Evolutionary conservation across 208 protist species (phyloP), one percentile per base, ranked within the genome.

Genomic region (Leptomonas pyrrhocoris): DNA sequence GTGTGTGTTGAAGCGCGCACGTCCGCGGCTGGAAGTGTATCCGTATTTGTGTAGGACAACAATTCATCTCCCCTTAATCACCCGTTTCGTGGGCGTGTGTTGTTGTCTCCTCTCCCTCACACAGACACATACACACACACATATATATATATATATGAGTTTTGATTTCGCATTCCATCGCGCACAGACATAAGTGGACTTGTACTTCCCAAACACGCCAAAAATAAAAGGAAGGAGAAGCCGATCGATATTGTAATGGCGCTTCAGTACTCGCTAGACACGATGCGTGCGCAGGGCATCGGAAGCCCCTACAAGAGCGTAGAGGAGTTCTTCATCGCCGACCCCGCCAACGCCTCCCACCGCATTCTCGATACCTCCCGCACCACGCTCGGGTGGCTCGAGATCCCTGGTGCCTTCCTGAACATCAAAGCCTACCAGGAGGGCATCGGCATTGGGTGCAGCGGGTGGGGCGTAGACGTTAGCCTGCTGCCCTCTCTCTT

Each of bases 391-490:
- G 54, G 51, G 18, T 63, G 54, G 61, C 62, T 59, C 16, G 68
- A 86, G 38, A 30, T 82, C 0, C 61, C 53, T 6, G 28, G 58
- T 16, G 74, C 75, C 38, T 34, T 84, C 34, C 16, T 51, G 16
- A 79, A 78, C 40, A 77, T 81, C 30, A 57, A 56, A 54, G 67
- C 43, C 21, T 83, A 72, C 38, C 75, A 81, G 48, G 49, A 73
- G 18, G 30, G 46, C 30, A 7, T 64, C 40, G 72, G 77, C 23
- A 36, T 61, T 13, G 70, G 74, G n/a, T 79, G 60, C 40, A 70
- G 73, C 57, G 65, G 70, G 23, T 74, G 63, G 62, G 88, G 85
- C 36, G 66, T 89, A 23, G 85, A 94, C 61, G 27, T 73, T 12
- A 38, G 68, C 51, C 28, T 80, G 12, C 40, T 89, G 6, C 46